Base-by-base conservation (phyloP, 208 protist species). In the Angomonas deanei region DNA sequence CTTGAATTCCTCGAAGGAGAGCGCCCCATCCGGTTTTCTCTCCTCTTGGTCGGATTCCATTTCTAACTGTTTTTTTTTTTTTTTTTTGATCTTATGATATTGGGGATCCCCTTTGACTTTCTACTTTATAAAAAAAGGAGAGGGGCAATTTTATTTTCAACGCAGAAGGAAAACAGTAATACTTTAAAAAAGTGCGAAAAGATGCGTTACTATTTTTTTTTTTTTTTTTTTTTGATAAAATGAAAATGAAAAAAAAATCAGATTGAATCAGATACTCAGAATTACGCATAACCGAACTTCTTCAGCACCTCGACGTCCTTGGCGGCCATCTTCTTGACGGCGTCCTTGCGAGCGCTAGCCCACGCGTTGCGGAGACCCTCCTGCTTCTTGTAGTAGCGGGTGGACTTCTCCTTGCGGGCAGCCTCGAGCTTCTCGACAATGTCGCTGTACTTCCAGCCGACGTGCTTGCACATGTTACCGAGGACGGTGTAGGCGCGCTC, bases 251-350 rank as follows among this genome's bases (percentile, higher is more conserved):
- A 70, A 66, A 70, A 59, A 73, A 78, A 64, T 57, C 1, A 59
- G 39, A 65, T 33, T 32, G 19, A 56, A 56, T 56, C 50, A 56
- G 6, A 33, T 10, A 4, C 21, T 11, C 26, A 8, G 11, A 27
- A 58, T 86, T 85, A 92, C 64, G 89, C 82, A 73, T 83, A 87
- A 61, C 89, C 89, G 63, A 91, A 96, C 81, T 96, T 96, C 77
- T 91, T 91, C 65, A 93, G 80, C 53, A 93, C 76, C 68, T 72
- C 84, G 33, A 93, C 82, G 76, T 93, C 89, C 59, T 90, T 76
- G 76, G 86, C 85, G 38, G 78, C 75, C 78, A 92, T 92, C 83
- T 92, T 91, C 15, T 54, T 53, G 19, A 92, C 66, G n/a, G 87
- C 87, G 36, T 48, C 79, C 73, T 88, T 86, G 69, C 83, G 86